Percentiles rank a stretch among this genome's conserved stretches.
phyloP scores from a whole-genome alignment of 2,329 filamentous ascomycete genomes.

The Endothia cerciana region DNA sequence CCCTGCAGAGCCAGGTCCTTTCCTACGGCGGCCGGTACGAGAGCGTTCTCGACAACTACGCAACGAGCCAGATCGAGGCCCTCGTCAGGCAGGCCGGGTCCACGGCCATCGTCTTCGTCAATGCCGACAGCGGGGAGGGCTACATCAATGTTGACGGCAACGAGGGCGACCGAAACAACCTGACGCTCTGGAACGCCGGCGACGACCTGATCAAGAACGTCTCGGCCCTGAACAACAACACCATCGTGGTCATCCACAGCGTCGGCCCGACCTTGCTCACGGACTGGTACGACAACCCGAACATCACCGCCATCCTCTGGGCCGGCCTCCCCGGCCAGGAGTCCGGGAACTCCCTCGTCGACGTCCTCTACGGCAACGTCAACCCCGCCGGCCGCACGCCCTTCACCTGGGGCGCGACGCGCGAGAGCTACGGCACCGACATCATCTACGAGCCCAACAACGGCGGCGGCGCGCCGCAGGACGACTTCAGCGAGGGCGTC shows the following conservation, averaged over 20 bases:
- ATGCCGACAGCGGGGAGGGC: slow-evolving; percentile 84
- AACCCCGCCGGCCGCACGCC: slow-evolving; percentile 78
- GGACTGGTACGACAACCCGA: slow-evolving; percentile 74
- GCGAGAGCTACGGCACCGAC: slow-evolving; percentile 69
- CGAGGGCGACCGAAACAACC: slow-evolving; percentile 85
- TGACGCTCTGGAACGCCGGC: slow-evolving; percentile 85
- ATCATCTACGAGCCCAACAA: slow-evolving; percentile 73
- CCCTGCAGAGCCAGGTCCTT: slow-evolving; percentile 65
- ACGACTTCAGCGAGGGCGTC: slow-evolving; percentile 75
- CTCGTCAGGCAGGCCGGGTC: slow-evolving; percentile 66
- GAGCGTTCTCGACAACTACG: slow-evolving; percentile 68
- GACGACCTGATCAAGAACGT: slow-evolving; percentile 83
- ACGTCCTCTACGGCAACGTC: slow-evolving; percentile 81
- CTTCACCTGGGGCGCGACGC: slow-evolving; percentile 76
- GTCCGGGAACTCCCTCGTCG: slow-evolving; percentile 76
- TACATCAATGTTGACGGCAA: slow-evolving; percentile 85
- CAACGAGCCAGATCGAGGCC: slow-evolving; percentile 62
- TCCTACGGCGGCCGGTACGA: slow-evolving; percentile 64
- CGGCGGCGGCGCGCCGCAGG: slow-evolving; percentile 66
- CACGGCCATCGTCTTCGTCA: slow-evolving; percentile 85
- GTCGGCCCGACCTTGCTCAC: slow-evolving; percentile 78
- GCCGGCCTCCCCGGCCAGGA: slow-evolving; percentile 84
- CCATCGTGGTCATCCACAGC: slow-evolving; percentile 88
- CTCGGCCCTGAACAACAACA: slow-evolving; percentile 79
- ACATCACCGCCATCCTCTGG: slow-evolving; percentile 83